phyloP scores from a whole-genome alignment of 2,329 filamentous ascomycete species.

The Alternaria burnsii region DNA sequence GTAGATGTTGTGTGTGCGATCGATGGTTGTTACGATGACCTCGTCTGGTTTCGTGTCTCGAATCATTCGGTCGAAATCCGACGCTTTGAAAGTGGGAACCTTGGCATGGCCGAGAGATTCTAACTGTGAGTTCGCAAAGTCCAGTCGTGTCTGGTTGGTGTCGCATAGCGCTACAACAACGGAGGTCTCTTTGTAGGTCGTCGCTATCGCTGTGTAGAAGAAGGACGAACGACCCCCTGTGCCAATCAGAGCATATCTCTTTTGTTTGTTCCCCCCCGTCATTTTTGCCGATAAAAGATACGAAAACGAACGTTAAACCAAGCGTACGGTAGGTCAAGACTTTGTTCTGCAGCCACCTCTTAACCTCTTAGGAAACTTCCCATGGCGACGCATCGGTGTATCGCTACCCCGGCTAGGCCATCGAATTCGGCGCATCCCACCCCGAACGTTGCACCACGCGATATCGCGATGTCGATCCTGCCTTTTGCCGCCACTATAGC shows the following conservation, averaged over 20 bases:
- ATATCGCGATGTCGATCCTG: conserved; percentile 14
- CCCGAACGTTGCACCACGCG: conserved; percentile 14
- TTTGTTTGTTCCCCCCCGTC: conserved; percentile 23
- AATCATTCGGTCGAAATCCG: conserved; percentile 67
- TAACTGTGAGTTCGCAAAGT: conserved; percentile 63
- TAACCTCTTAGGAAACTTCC: conserved; percentile 15
- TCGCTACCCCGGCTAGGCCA: conserved; percentile 11
- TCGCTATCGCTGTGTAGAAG: conserved; percentile 67
- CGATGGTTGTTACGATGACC: conserved; percentile 70
- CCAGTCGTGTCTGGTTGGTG: conserved; percentile 67
- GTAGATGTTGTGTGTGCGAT: conserved; percentile 68
- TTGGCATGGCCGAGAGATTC: conserved; percentile 56
- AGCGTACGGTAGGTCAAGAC: conserved; percentile 2
- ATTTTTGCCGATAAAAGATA: conserved; percentile 9
- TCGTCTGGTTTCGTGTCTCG: conserved; percentile 65
- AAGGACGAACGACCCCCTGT: conserved; percentile 67
- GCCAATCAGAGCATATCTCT: conserved; percentile 64
- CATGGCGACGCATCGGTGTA: conserved; percentile 17
- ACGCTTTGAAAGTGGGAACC: conserved; percentile 64
- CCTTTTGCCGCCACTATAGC: conserved; percentile 9
- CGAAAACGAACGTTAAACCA: background rate
- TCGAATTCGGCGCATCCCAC: conserved; percentile 19
- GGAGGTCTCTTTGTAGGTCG: conserved; percentile 61
- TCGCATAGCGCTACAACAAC: conserved; percentile 66
- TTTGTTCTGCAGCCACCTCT: conserved; percentile 3